Conservation (phyloP, 805 yeast species). For the Candida michaelii region DNA sequence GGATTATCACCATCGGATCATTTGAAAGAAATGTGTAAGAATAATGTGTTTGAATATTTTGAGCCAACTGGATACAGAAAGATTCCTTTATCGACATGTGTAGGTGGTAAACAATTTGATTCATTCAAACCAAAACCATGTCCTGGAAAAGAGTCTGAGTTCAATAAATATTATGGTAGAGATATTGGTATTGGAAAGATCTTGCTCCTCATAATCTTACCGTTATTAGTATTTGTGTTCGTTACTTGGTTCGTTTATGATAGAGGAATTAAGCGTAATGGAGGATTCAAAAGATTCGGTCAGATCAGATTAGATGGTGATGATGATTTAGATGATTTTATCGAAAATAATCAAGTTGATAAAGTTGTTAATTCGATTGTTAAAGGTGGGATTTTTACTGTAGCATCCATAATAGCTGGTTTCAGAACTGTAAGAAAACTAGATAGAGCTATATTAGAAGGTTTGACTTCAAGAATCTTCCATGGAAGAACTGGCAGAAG, state of each 20-base stretch:
- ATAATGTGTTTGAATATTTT: constrained; percentile 65
- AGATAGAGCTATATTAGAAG: constrained; percentile 35
- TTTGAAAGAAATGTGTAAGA: constrained; percentile 54
- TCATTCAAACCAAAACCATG: constrained; percentile 67
- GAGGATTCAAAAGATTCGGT: constrained; percentile 76
- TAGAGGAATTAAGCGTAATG: constrained; percentile 75
- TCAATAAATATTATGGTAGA: constrained; percentile 48
- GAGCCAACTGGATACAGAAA: constrained; percentile 92
- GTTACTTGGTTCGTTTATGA: constrained; percentile 72
- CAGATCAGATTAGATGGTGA: constrained; percentile 83
- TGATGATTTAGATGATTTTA: constrained; percentile 47
- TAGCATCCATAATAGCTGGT: constrained; percentile 40
- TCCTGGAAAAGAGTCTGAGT: constrained; percentile 81
- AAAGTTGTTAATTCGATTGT: constrained; percentile 58
- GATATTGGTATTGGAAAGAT: constrained; percentile 58
- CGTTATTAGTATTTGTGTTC: constrained; percentile 53
- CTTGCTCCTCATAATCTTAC: constrained; percentile 54
- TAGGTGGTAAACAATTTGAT: constrained; percentile 75
- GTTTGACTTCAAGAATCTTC: constrained; percentile 27
- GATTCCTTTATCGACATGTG: constrained; percentile 82
- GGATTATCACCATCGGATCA: constrained; percentile 72
- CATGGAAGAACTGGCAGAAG: constrained; percentile 40
- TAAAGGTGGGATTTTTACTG: constrained; percentile 51
- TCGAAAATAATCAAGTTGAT: constrained; percentile 65
- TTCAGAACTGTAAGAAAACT: constrained; percentile 34